Base-by-base conservation (phyloP, 352 stramenopile species). In the Pythium utonaiense region DNA sequence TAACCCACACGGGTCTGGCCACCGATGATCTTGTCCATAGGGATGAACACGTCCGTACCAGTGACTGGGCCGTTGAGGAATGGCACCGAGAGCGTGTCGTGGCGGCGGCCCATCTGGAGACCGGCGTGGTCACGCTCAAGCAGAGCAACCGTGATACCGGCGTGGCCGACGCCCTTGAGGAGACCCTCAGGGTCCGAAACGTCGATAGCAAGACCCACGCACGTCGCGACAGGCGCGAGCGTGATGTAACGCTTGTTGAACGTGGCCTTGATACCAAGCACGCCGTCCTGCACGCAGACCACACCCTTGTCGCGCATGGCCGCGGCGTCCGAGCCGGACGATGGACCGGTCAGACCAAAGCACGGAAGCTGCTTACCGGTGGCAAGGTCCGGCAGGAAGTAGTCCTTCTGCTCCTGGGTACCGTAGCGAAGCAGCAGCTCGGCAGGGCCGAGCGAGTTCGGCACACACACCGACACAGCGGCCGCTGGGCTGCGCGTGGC, bases 181-280 rank as follows among this genome's bases (percentile, higher is more conserved):
- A 99, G 74, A 38, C 86, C 85, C 33, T 98, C 80, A 6, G 96
- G 96, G 76, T 99, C 96, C 72, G 91, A 93, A 5, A 99, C 79
- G 64, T 98, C 96, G 64, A 99, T 96, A 19, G 96, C 97, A 48
- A 99, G 78, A 28, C 97, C 97, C 9, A 99, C 96, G 64, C 97
- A 96, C 38, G 96, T 97, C 33, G 97, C 97, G 12, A 99, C 95
- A 6, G 97, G 97, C 17, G 97, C 97, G 53, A 99, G 70, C 10
- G 97, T 99, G 71, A 99, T 99, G 85, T 99, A 99, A 56, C 97
- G 86, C 80, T 99, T 99, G 76, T 97, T 98, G 81, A 99, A 99
- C 50, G 83, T 92, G 6, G 96, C 95, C 42, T 92, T 82, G 48
- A 99, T 97, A 36, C 96, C 96, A 24, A 99, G 65, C 36, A 98